Evolutionary conservation across 2,329 filamentous ascomycete species (phyloP), one percentile per base, ranked within the genome.

Genomic region (Oidium heveae): DNA sequence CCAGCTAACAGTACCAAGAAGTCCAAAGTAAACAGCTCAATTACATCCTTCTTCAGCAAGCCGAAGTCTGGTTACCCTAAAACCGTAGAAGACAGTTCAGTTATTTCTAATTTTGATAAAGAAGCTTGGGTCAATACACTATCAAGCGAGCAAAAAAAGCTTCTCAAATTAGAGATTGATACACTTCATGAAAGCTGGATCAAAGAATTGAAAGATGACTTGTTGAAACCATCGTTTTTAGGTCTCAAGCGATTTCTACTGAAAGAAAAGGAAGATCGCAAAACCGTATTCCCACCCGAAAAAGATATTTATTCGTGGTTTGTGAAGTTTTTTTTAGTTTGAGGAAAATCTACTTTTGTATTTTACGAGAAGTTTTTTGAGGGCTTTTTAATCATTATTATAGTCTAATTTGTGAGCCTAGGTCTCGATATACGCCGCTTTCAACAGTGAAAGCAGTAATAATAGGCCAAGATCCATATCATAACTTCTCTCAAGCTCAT

Each of bases 221-320:
- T 98, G 43, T 71, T 78, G 0, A 81, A 74, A 56, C 78, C 79
- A 24, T 82, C 88, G 56, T 98, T 98, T 64, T 71, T 98, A 50
- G 78, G 84, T 2, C 69, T 98, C 59, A 98, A 98, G 73, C 74
- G 76, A 53, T 98, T 95, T 67, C 69, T 98, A 54, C 80, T 84
- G 63, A 76, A 75, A 54, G 91, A 98, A 70, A 75, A 81, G 54
- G 74, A 76, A 16, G 72, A 74, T 0, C 81, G 82, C 1, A 82
- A 80, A 68, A 88, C 82, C 63, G 76, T 94, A 60, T 98, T 93
- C 63, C 91, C 91, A 3, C 89, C 89, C 0, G 74, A 79, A 61
- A 75, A 86, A 59, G 89, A 98, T 62, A 79, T 98, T 13, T 98
- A 98, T 68, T 91, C 86, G 59, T 98, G 91, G 91, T 94, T 72